A percentile compares a stretch with the other conserved stretches of the same genome.
Conservation (phyloP, 306 rosid species). For the Astragalus membranaceus region DNA sequence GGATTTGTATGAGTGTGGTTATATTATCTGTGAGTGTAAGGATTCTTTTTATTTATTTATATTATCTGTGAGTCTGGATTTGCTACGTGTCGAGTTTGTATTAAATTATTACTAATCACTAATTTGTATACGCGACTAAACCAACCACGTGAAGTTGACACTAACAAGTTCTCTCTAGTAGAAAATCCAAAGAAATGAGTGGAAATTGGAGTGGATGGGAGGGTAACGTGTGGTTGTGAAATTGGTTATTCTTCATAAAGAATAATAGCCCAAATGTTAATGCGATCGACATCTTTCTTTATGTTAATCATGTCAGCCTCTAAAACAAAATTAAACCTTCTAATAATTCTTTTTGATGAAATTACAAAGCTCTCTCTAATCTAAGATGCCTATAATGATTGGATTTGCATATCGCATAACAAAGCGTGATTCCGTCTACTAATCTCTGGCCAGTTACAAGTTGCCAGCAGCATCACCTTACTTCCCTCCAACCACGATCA, state of each 20-base stretch:
- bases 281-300: too few species aligned
- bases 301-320: neutral
- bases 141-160: slow-evolving; percentile 7
- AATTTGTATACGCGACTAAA: neutral
- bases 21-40: neutral
- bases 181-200: neutral
- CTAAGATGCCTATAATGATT: too few species aligned
- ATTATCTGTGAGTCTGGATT: too few species aligned
- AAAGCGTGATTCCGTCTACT: too few species aligned
- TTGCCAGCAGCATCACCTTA: too few species aligned
- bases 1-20: neutral
- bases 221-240: neutral
- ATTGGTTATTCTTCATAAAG: neutral
- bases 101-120: neutral
- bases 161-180: neutral
- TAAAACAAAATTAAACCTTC: neutral
- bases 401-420: too few species aligned
- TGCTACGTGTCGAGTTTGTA: neutral
- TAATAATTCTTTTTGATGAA: too few species aligned
- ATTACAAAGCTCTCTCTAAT: too few species aligned
- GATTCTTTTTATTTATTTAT: too few species aligned
- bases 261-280: too few species aligned
- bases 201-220: neutral
- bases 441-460: too few species aligned
- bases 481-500: too few species aligned